Base-by-base conservation (phyloP, 352 stramenopile species). In the Phytophthora chlamydospora region DNA sequence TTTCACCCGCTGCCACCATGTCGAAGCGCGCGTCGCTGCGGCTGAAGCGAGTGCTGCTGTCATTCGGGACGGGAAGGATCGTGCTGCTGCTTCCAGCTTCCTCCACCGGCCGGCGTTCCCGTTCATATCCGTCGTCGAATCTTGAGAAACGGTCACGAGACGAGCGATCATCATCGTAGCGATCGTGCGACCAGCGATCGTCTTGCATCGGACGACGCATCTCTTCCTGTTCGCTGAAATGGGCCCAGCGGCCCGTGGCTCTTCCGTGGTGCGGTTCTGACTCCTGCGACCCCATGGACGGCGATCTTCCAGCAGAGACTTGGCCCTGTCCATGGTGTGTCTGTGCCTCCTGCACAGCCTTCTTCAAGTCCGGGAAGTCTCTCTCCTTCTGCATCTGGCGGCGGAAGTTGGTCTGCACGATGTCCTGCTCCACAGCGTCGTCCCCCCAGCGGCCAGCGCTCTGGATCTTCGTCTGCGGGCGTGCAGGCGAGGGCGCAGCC, bases 341-440 rank as follows among this genome's bases (percentile, higher is more conserved):
- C 19, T 75, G 49, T 14, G 24, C 24, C 36, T 76, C 43, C 10
- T 67, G 29, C 8, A 41, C 52, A 45, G 69, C 36, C 27, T 79
- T 58, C 16, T 62, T 67, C 6, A 86, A 68, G 42, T 78, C 61
- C 1, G 74, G 73, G 40, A 88, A 86, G 9, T 90, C 69, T 5
- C 48, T 59, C 6, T 80, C 52, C 10, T 64, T 61, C 34, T 76
- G 62, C 34, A 43, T 45, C 16, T 71, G 51, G 13, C 66, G 63
- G 21, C 64, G 39, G 19, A 71, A 52, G 21, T 76, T 68, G 9
- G 64, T 71, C 4, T 66, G 68, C 4, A 50, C 53, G 38, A 89
- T 79, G 52, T 93, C 82, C 16, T 88, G 62, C 45, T 91, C 82
- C 6, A 91, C 76, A 0, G 76, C 80, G n/a, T 93, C 84, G 45